phyloP scores from a whole-genome alignment of 2,329 filamentous ascomycete species.

The Ustulina deusta region DNA sequence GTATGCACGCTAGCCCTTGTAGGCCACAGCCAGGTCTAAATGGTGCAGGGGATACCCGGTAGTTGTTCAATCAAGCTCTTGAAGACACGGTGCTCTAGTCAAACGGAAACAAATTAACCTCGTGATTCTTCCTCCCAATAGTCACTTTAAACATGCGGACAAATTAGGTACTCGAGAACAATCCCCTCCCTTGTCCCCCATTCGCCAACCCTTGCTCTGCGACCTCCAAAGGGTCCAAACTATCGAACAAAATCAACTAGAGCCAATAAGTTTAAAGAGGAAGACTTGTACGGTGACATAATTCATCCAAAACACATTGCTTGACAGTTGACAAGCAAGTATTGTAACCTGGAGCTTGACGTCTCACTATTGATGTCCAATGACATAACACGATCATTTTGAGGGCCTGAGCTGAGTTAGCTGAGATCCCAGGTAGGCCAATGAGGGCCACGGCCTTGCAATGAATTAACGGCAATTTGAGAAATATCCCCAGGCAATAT shows the following conservation, averaged over 20 bases:
- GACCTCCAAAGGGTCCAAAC: not conserved
- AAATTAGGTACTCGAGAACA: not conserved
- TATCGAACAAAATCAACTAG: not conserved
- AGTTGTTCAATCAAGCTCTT: slow-evolving; percentile 35
- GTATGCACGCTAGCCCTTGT: slow-evolving; percentile 30
- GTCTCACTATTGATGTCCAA: slow-evolving; percentile 30
- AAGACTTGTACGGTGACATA: slow-evolving; percentile 4
- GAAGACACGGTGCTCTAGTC: slow-evolving; percentile 14
- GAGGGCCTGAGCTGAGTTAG: slow-evolving; percentile 32
- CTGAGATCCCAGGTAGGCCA: slow-evolving; percentile 25
- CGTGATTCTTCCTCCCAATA: slow-evolving; percentile 13
- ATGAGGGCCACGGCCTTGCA: slow-evolving; percentile 14
- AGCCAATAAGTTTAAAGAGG: not conserved
- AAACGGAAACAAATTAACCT: slow-evolving; percentile 24
- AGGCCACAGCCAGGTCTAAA: slow-evolving; percentile 11
- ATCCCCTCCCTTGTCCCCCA: not conserved
- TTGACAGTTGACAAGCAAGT: slow-evolving; percentile 16
- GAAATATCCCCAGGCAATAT: slow-evolving; percentile 23
- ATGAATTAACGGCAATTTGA: slow-evolving; percentile 25
- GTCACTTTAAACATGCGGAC: slow-evolving; percentile 7
- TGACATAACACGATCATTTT: slow-evolving; percentile 17
- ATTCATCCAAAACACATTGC: slow-evolving; percentile 4
- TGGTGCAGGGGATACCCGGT: slow-evolving; percentile 33
- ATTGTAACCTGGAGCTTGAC: slow-evolving; percentile 17
- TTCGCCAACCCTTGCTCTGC: not conserved